Evolutionary conservation across 768 basidiomycete species (phyloP).

Genomic region (Lactarius evosmus): DNA sequence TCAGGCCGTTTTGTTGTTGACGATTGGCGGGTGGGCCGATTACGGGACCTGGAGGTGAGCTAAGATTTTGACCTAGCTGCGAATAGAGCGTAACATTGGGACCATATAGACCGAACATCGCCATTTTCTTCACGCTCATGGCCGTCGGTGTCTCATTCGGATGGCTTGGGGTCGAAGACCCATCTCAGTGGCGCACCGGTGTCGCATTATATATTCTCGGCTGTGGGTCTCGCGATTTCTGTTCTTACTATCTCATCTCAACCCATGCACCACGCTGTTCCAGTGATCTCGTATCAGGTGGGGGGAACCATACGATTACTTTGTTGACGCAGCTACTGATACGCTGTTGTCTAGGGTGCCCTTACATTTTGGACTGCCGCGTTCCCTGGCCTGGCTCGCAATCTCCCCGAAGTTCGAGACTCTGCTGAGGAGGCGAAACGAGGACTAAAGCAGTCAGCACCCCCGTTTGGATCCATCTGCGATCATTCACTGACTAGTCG

Average conservation of each 20-base stretch:
- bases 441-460: slow-evolving; percentile 47
- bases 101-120: slow-evolving; percentile 61
- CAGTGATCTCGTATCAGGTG: slow-evolving; percentile 73
- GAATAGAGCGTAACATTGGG: neutral
- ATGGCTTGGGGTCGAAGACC: slow-evolving; percentile 71
- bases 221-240: slow-evolving; percentile 40
- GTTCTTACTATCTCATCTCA: neutral
- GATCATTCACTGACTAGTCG: neutral
- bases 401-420: slow-evolving; percentile 64
- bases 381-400: slow-evolving; percentile 69
- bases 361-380: slow-evolving; percentile 84
- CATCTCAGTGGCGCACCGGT: slow-evolving; percentile 61
- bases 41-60: slow-evolving; percentile 73
- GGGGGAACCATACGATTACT: neutral
- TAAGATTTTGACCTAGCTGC: neutral
- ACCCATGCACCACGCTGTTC: slow-evolving; percentile 22
- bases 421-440: slow-evolving; percentile 42
- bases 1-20: slow-evolving; percentile 61
- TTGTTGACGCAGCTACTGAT: neutral
- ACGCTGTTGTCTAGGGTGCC: slow-evolving; percentile 44
- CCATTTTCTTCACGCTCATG: slow-evolving; percentile 66
- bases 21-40: slow-evolving; percentile 77
- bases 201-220: slow-evolving; percentile 62
- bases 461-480: neutral
- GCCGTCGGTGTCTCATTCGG: slow-evolving; percentile 69